phyloP scores from a whole-genome alignment of 177 flowering plant genomes.

The Telopea speciosissima region DNA sequence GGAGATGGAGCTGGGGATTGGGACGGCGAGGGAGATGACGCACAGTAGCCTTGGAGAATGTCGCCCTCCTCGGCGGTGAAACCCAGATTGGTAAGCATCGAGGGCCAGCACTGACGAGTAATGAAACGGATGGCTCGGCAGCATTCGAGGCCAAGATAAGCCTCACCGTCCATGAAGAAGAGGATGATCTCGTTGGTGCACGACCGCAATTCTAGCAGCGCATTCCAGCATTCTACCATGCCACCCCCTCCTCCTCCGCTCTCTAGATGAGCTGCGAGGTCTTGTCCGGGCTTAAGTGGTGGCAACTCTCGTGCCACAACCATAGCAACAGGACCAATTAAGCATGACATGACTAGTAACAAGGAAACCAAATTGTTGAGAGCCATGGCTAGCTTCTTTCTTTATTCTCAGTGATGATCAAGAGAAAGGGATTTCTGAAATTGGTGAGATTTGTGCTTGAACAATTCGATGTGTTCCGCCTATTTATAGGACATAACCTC shows the following conservation, averaged over 20 bases:
- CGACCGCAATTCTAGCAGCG: constrained; percentile 15
- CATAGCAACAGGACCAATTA: not conserved
- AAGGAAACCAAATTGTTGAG: not conserved
- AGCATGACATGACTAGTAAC: not conserved
- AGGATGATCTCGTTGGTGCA: constrained; percentile 15
- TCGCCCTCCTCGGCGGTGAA: constrained; percentile 23
- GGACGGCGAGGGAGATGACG: not conserved
- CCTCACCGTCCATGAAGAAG: constrained; percentile 16
- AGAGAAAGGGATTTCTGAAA: no score
- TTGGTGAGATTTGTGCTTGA: no score
- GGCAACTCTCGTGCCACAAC: not conserved
- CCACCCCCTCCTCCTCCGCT: not conserved
- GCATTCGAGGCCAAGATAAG: constrained; percentile 11
- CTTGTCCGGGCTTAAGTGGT: not conserved
- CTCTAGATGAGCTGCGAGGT: constrained; percentile 1
- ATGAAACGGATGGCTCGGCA: constrained; percentile 15
- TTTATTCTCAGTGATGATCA: no score
- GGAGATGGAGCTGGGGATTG: no score
- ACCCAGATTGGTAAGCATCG: constrained; percentile 23
- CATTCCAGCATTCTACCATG: not conserved
- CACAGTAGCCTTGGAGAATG: constrained; percentile 1
- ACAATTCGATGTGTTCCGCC: no score
- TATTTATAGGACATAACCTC: no score
- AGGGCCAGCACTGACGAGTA: constrained; percentile 25
- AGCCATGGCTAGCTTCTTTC: not conserved